These are phyloP conservation scores for Sequoiadendron giganteum DNA, from an alignment of 75 land plant genomes.

Conservation along the genomic window DNA sequence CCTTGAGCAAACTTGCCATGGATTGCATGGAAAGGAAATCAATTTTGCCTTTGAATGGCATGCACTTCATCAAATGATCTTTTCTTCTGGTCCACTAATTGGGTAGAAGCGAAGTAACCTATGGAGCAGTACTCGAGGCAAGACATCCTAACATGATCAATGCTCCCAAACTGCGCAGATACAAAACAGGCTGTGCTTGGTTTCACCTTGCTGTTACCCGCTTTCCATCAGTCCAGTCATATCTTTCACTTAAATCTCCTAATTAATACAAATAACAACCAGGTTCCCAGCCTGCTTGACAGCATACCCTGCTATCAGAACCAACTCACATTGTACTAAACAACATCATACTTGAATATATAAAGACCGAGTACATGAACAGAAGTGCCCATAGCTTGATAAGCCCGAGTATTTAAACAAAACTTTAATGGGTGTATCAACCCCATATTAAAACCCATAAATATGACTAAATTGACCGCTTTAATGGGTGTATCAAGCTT, in stretches of 20 bases:
- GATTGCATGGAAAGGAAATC: not conserved
- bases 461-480: not conserved
- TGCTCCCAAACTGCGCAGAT: not conserved
- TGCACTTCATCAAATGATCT: not conserved
- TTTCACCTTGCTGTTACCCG: not conserved
- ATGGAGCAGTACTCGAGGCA: not conserved
- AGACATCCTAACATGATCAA: not conserved
- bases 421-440: not conserved
- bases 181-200: not conserved
- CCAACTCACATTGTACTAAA: not conserved
- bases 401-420: not conserved
- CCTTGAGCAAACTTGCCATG: not conserved
- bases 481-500: not conserved
- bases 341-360: not conserved
- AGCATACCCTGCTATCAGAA: not conserved
- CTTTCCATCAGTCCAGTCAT: not conserved
- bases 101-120: not conserved
- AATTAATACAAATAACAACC: not conserved
- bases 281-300: not conserved
- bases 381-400: not conserved
- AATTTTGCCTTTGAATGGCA: not conserved
- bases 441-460: not conserved
- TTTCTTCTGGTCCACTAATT: not conserved
- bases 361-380: not conserved
- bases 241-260: not conserved